phyloP scores from a whole-genome alignment of 805 yeast genomes.

The Yarrowia sp. region DNA sequence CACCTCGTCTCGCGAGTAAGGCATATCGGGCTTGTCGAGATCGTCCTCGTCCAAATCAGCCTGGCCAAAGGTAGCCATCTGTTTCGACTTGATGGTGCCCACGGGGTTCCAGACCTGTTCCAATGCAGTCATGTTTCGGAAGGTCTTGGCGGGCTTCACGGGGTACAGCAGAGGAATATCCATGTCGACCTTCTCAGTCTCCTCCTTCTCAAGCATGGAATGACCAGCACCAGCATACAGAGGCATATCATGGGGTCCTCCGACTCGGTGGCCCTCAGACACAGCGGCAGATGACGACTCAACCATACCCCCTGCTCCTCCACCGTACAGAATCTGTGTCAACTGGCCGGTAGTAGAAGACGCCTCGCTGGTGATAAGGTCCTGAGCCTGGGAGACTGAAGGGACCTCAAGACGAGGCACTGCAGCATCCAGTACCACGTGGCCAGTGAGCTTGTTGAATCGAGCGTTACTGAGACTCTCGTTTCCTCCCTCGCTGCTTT shows the following conservation, averaged over 20 bases:
- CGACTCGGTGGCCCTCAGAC: neutral
- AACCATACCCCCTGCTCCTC: constrained; percentile 12
- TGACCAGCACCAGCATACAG: constrained; percentile 6
- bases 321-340: constrained; percentile 20
- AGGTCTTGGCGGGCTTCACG: constrained; percentile 3
- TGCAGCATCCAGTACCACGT: constrained; percentile 1
- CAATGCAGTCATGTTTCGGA: constrained; percentile 14
- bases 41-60: constrained; percentile 36
- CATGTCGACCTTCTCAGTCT: constrained; percentile 10
- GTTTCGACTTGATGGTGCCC: constrained; percentile 14
- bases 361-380: constrained; percentile 15
- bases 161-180: constrained; percentile 26
- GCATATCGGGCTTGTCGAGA: constrained; percentile 16
- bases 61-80: constrained; percentile 36
- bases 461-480: constrained; percentile 17
- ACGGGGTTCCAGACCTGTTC: constrained; percentile 34
- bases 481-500: constrained; percentile 10
- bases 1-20: constrained; percentile 34
- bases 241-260: constrained; percentile 20
- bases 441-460: constrained; percentile 23
- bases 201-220: constrained; percentile 18
- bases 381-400: constrained; percentile 14
- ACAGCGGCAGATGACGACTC: constrained; percentile 4
- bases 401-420: constrained; percentile 32
- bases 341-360: constrained; percentile 5